phyloP scores from a whole-genome alignment of 139 green algal genomes.

The Chlamydomonas sp. region DNA sequence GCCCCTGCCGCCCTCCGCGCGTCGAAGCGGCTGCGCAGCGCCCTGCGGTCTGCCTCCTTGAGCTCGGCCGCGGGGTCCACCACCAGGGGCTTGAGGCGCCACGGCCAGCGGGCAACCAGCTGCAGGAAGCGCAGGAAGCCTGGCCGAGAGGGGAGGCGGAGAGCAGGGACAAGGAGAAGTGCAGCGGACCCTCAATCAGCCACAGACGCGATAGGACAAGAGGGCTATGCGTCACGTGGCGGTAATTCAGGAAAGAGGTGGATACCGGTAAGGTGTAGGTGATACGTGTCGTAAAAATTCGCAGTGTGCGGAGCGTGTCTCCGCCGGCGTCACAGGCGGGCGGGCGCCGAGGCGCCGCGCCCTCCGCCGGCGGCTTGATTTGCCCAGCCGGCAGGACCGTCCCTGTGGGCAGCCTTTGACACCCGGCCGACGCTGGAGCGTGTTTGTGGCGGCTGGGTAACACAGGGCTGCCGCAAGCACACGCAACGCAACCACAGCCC shows the following conservation, averaged over 20 bases:
- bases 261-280: not conserved
- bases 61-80: conserved; percentile 69
- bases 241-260: not conserved
- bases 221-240: not conserved
- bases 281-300: not conserved
- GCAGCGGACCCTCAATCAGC: not conserved
- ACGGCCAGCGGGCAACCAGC: conserved; percentile 73
- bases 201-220: not conserved
- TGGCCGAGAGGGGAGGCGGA: not conserved
- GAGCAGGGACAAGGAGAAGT: not conserved
- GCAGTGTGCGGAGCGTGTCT: conserved; percentile 17
- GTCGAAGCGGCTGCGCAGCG: conserved; percentile 37
- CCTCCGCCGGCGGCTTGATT: conserved; percentile 40
- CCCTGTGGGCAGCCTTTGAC: conserved; percentile 47
- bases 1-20: not conserved
- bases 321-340: conserved; percentile 1
- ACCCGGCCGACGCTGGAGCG: conserved; percentile 1
- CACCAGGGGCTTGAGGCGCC: conserved; percentile 67
- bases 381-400: not conserved
- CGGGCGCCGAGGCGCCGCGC: too few relatives aligned
- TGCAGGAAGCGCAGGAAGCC: conserved; percentile 82
- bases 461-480: conserved; percentile 21
- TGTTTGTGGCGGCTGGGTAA: conserved; percentile 17
- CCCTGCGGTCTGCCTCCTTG: conserved; percentile 16
- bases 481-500: not conserved